phyloP scores from a whole-genome alignment of 345 rosid species.

The Aquilaria malaccensis region DNA sequence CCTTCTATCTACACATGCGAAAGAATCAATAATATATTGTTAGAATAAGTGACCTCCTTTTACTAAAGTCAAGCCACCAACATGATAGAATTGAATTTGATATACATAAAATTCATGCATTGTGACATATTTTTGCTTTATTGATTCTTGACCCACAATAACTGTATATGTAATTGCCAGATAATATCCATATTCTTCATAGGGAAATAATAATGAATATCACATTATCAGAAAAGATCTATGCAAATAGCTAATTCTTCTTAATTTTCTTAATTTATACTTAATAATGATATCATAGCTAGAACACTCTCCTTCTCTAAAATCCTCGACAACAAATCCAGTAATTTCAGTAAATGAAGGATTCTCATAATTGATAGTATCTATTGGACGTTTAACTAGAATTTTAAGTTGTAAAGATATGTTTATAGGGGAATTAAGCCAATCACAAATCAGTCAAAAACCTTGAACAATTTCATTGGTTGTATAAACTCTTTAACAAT shows the following conservation, averaged over 20 bases:
- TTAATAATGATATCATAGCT: background rate
- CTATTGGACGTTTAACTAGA: background rate
- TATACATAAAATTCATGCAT: background rate
- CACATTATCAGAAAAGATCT: too few relatives aligned
- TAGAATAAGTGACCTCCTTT: background rate
- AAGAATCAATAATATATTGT: background rate
- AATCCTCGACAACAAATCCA: background rate
- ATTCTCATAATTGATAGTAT: background rate
- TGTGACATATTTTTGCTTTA: background rate
- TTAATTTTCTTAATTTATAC: background rate
- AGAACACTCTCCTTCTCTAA: background rate
- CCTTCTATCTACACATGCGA: background rate
- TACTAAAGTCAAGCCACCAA: background rate
- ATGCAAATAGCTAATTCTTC: background rate
- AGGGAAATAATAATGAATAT: background rate
- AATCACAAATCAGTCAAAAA: background rate
- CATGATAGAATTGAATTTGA: background rate
- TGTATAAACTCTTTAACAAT: background rate
- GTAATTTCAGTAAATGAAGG: background rate
- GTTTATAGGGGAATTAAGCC: background rate
- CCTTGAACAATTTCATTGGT: background rate
- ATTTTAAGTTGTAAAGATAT: background rate
- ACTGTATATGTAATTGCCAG: background rate
- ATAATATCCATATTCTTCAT: background rate
- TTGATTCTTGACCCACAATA: background rate